Evolutionary conservation across 768 basidiomycete species (phyloP).

Genomic region (Albatrellus ellisii): DNA sequence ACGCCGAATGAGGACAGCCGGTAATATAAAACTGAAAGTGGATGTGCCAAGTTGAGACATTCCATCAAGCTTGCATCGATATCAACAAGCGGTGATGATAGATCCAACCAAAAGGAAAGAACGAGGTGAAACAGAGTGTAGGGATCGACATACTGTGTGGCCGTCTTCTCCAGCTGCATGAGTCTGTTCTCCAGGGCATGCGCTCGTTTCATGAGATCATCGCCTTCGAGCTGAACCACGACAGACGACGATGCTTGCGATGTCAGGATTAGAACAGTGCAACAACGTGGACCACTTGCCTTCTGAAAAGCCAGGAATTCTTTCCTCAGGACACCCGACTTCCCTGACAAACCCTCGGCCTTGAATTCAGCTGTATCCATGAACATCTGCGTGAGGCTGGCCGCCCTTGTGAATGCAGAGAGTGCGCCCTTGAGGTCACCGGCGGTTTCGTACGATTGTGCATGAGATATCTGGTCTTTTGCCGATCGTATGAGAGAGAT

Average conservation of each 20-base stretch:
- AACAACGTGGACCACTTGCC: constrained; percentile 2
- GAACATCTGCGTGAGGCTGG: constrained; percentile 40
- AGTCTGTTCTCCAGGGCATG: constrained; percentile 33
- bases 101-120: too few species aligned
- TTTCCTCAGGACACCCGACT: constrained; percentile 42
- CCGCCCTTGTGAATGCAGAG: constrained; percentile 46
- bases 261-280: neutral
- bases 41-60: too few species aligned
- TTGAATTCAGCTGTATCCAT: constrained; percentile 48
- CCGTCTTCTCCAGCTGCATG: constrained; percentile 30
- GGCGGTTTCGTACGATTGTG: constrained; percentile 35
- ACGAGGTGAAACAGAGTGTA: constrained; percentile 1
- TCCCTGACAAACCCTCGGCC: constrained; percentile 32
- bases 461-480: constrained; percentile 38
- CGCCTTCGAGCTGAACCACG: constrained; percentile 24
- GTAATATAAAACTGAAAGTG: too few species aligned
- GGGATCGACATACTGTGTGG: constrained; percentile 16
- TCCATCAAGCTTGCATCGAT: too few species aligned
- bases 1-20: too few species aligned
- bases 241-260: constrained; percentile 8
- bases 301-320: constrained; percentile 54
- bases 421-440: constrained; percentile 55
- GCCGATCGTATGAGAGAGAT: constrained; percentile 50
- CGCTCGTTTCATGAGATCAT: constrained; percentile 26
- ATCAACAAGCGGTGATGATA: too few species aligned